Conservation (phyloP, 768 basidiomycete genomes). For the Suillus lakei region DNA sequence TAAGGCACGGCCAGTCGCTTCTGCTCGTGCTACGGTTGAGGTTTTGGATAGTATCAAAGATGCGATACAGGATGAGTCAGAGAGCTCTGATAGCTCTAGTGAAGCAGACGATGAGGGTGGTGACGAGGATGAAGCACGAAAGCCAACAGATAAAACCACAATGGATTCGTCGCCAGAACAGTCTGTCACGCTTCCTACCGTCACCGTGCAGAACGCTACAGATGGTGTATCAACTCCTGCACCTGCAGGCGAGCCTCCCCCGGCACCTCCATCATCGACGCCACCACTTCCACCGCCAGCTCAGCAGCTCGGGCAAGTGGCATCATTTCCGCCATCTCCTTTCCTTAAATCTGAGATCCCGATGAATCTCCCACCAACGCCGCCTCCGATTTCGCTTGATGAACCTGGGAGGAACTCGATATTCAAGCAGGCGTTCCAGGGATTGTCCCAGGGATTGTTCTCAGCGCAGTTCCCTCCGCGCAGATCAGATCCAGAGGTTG, state of each 20-base stretch:
- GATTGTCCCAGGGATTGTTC: slow-evolving; percentile 76
- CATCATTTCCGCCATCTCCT: slow-evolving; percentile 60
- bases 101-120: slow-evolving; percentile 74
- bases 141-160: slow-evolving; percentile 27
- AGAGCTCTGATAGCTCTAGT: slow-evolving; percentile 67
- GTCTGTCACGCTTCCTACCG: slow-evolving; percentile 31
- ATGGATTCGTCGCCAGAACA: slow-evolving; percentile 38
- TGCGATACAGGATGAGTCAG: slow-evolving; percentile 86
- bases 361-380: slow-evolving; percentile 45
- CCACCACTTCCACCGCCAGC: slow-evolving; percentile 32
- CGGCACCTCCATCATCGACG: slow-evolving; percentile 22
- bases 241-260: slow-evolving; percentile 32
- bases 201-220: slow-evolving; percentile 16
- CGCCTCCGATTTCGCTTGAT: slow-evolving; percentile 60
- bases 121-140: slow-evolving; percentile 53
- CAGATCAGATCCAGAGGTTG: slow-evolving; percentile 62
- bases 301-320: slow-evolving; percentile 13
- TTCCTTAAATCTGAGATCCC: slow-evolving; percentile 44
- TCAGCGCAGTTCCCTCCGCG: slow-evolving; percentile 55
- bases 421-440: slow-evolving; percentile 59
- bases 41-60: slow-evolving; percentile 90
- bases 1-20: slow-evolving; percentile 88
- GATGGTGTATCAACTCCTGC: slow-evolving; percentile 8
- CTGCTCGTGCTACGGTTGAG: slow-evolving; percentile 86
- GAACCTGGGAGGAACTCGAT: slow-evolving; percentile 64